Percentiles rank a stretch among this genome's conserved stretches.
Conservation (phyloP, 192 early-diverging fungal species). For the Linnemannia hyalina region DNA sequence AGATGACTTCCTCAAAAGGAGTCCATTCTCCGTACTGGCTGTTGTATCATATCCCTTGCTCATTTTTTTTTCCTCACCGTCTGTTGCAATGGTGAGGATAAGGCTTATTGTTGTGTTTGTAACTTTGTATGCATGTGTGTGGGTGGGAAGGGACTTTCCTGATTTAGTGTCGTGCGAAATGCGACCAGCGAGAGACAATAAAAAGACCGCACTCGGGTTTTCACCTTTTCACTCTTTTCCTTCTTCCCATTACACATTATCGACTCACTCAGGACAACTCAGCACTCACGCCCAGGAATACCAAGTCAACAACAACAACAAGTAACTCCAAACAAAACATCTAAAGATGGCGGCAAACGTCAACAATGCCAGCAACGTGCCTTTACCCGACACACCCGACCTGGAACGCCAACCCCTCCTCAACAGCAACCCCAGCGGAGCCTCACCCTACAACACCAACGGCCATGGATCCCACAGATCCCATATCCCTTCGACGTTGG, state of each 20-base stretch:
- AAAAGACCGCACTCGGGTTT: not conserved
- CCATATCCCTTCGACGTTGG: constrained; percentile 31
- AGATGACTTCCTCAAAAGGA: constrained; percentile 23
- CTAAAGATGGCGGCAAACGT: not conserved
- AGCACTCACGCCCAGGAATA: not conserved
- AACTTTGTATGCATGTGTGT: not conserved
- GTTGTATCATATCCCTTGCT: not conserved
- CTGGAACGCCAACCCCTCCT: constrained; percentile 50
- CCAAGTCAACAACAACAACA: not conserved
- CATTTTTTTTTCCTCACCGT: not conserved
- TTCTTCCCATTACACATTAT: not conserved
- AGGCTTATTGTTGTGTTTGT: no score
- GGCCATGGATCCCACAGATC: constrained; percentile 21
- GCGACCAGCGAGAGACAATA: not conserved
- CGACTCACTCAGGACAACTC: not conserved
- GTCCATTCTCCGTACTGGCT: not conserved
- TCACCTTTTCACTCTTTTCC: constrained; percentile 3
- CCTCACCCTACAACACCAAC: constrained; percentile 10
- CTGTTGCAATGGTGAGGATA: no score
- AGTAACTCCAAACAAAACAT: not conserved
- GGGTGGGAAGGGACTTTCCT: not conserved
- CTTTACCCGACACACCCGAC: constrained; percentile 22
- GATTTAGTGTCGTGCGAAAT: not conserved
- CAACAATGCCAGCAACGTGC: constrained; percentile 12
- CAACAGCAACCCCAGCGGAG: not conserved